A percentile compares a stretch with the other conserved stretches of the same genome.
Conservation (phyloP, 345 rosid genomes). For the Euphorbia pulcherrima region DNA sequence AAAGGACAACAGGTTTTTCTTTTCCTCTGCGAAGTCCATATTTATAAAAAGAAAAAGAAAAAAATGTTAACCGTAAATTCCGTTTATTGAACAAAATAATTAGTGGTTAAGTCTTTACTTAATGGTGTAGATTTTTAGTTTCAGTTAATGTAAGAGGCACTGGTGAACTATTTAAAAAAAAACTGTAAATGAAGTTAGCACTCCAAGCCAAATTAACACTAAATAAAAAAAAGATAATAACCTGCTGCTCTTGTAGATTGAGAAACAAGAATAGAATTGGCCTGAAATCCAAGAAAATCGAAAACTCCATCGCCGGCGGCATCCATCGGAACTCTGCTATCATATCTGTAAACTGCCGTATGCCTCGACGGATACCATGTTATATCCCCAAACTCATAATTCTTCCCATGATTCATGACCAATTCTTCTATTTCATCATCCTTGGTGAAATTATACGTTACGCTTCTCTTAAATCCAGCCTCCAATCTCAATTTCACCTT, state of each 20-base stretch:
- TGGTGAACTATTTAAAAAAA: too few species aligned
- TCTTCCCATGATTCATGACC: conserved; percentile 55
- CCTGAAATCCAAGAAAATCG: conserved; percentile 73
- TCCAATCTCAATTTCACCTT: conserved; percentile 68
- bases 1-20: too few species aligned
- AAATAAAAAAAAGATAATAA: conserved; percentile 8
- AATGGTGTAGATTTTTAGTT: too few species aligned
- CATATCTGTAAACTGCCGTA: conserved; percentile 72
- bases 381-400: conserved; percentile 71
- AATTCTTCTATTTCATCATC: conserved; percentile 54
- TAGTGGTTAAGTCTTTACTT: too few species aligned
- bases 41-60: too few species aligned
- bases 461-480: conserved; percentile 69
- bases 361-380: conserved; percentile 79
- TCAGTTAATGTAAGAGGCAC: too few species aligned
- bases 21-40: too few species aligned
- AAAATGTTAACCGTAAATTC: too few species aligned
- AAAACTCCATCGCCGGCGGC: conserved; percentile 52
- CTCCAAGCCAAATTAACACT: too few species aligned
- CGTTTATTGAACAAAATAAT: too few species aligned
- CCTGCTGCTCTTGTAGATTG: conserved; percentile 58
- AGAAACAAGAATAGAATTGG: conserved; percentile 54
- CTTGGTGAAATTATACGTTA: conserved; percentile 60
- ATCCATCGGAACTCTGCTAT: conserved; percentile 48
- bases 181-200: too few species aligned